phyloP scores from a whole-genome alignment of 441 rosid species.

The Dalechampia spathulata region DNA sequence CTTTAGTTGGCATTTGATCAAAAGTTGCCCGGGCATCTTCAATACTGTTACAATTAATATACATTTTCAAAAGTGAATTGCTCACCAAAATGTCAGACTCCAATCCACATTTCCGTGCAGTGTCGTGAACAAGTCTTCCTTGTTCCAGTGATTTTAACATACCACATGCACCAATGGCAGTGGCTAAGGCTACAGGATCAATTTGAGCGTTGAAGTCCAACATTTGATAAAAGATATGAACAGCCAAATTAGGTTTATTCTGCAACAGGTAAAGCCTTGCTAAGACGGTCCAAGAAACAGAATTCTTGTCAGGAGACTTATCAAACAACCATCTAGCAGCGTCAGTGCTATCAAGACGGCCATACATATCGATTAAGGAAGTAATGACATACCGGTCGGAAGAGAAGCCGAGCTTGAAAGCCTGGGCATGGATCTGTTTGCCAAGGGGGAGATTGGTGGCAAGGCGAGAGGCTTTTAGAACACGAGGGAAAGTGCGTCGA shows the following conservation, averaged over 20 bases:
- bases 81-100: slow-evolving; percentile 36
- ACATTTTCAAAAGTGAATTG: slow-evolving; percentile 48
- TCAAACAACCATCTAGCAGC: slow-evolving; percentile 34
- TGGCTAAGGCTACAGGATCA: slow-evolving; percentile 36
- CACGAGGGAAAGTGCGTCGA: slow-evolving; percentile 37
- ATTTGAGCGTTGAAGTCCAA: slow-evolving; percentile 15
- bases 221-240: slow-evolving; percentile 37
- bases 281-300: slow-evolving; percentile 38
- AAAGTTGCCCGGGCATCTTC: slow-evolving; percentile 30
- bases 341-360: slow-evolving; percentile 28
- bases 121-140: slow-evolving; percentile 29
- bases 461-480: slow-evolving; percentile 33
- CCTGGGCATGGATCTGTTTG: slow-evolving; percentile 38
- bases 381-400: slow-evolving; percentile 29
- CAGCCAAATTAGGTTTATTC: slow-evolving; percentile 25
- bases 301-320: slow-evolving; percentile 25
- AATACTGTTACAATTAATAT: slow-evolving; percentile 27
- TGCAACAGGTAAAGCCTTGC: slow-evolving; percentile 32
- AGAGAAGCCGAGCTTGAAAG: slow-evolving; percentile 33
- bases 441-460: slow-evolving; percentile 25
- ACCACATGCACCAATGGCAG: slow-evolving; percentile 36
- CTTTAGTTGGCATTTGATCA: slow-evolving; percentile 31
- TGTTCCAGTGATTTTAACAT: slow-evolving; percentile 29
- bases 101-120: slow-evolving; percentile 30
- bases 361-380: slow-evolving; percentile 41